phyloP scores from a whole-genome alignment of 2,329 filamentous ascomycete species.

The Xylaria sp. region DNA sequence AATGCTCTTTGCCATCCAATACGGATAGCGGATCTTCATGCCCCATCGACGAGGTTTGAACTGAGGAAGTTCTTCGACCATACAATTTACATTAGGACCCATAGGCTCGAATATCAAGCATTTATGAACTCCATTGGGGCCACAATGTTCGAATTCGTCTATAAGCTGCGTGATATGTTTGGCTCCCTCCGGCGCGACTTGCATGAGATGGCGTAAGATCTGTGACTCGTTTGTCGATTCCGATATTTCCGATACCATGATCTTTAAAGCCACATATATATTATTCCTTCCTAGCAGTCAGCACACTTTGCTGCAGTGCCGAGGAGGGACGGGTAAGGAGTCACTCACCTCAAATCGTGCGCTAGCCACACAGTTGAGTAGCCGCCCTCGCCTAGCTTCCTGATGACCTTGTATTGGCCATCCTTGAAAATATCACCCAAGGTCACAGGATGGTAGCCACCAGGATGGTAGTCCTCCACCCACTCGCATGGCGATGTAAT shows the following conservation, averaged over 20 bases:
- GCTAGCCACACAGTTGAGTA: slow-evolving; percentile 48
- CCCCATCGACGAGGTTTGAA: slow-evolving; percentile 42
- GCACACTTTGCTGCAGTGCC: slow-evolving; percentile 13
- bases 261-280: slow-evolving; percentile 47
- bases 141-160: slow-evolving; percentile 52
- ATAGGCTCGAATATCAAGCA: slow-evolving; percentile 57
- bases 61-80: slow-evolving; percentile 49
- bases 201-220: slow-evolving; percentile 37
- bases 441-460: slow-evolving; percentile 46
- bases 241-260: slow-evolving; percentile 34
- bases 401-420: slow-evolving; percentile 45
- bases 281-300: slow-evolving; percentile 36
- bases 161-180: slow-evolving; percentile 51
- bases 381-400: slow-evolving; percentile 41
- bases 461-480: slow-evolving; percentile 43
- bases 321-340: slow-evolving; percentile 7
- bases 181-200: slow-evolving; percentile 35
- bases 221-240: slow-evolving; percentile 36
- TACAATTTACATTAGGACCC: slow-evolving; percentile 53
- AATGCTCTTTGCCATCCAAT: slow-evolving; percentile 54
- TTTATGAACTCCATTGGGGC: slow-evolving; percentile 58
- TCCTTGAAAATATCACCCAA: slow-evolving; percentile 46
- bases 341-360: slow-evolving; percentile 45
- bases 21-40: slow-evolving; percentile 52
- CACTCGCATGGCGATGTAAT: slow-evolving; percentile 47